Conservation (phyloP, 495 filamentous ascomycete species). For the Durotheca rogersii region DNA sequence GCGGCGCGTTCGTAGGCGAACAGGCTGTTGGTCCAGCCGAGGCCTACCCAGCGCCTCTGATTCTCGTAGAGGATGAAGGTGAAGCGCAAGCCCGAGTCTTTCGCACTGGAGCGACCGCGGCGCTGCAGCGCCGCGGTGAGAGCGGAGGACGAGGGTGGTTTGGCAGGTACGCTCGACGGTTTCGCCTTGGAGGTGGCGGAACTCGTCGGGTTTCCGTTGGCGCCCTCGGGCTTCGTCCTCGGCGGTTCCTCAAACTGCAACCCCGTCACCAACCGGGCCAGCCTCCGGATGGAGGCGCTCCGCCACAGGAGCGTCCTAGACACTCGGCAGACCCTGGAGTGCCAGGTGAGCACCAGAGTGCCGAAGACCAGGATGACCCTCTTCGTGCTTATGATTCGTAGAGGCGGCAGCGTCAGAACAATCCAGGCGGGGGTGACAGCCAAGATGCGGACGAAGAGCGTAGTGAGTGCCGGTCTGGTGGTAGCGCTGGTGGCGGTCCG, state of each 20-base stretch:
- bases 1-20: constrained; percentile 84
- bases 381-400: constrained; percentile 83
- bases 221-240: constrained; percentile 29
- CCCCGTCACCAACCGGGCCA: constrained; percentile 71
- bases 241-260: constrained; percentile 60
- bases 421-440: constrained; percentile 88
- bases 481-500: constrained; percentile 88
- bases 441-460: constrained; percentile 84
- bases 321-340: constrained; percentile 83
- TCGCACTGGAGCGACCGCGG: constrained; percentile 33
- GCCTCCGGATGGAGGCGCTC: constrained; percentile 67
- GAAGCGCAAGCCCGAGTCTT: constrained; percentile 79
- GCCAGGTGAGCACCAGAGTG: constrained; percentile 83
- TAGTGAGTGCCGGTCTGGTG: constrained; percentile 86
- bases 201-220: constrained; percentile 10
- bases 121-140: constrained; percentile 33
- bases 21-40: constrained; percentile 91
- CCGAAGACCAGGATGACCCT: constrained; percentile 77
- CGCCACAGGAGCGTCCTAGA: constrained; percentile 89
- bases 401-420: constrained; percentile 72
- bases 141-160: constrained; percentile 30
- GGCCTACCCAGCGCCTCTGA: constrained; percentile 89
- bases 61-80: constrained; percentile 97
- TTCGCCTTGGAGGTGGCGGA: constrained; percentile 19
- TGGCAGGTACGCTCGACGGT: constrained; percentile 19